Evolutionary conservation across 2,329 filamentous ascomycete species (phyloP).

Genomic region (Aspergillus awamori): DNA sequence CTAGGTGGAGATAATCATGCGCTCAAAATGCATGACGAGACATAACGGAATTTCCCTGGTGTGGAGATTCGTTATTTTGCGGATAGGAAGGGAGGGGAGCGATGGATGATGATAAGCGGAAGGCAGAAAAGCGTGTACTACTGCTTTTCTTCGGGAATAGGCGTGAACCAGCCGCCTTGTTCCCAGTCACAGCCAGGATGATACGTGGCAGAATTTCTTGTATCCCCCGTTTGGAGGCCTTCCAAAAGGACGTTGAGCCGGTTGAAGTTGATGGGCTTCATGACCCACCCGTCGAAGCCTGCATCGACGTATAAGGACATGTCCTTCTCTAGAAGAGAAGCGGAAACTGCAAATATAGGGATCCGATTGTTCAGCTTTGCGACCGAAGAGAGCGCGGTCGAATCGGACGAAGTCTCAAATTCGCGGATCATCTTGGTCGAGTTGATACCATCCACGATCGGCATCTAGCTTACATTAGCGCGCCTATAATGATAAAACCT

Average conservation of each 20-base stretch:
- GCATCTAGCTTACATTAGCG: slow-evolving; percentile 66
- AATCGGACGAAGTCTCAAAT: slow-evolving; percentile 60
- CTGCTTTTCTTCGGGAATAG: background rate
- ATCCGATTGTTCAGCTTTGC: slow-evolving; percentile 66
- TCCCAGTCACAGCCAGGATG: slow-evolving; percentile 72
- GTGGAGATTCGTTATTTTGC: background rate
- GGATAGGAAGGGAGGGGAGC: too few relatives aligned
- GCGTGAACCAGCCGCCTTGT: slow-evolving; percentile 77
- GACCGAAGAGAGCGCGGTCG: slow-evolving; percentile 57
- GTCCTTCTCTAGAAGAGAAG: slow-evolving; percentile 74
- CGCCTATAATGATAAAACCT: background rate
- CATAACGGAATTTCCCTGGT: background rate
- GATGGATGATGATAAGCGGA: background rate
- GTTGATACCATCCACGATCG: slow-evolving; percentile 86
- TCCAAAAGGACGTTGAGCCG: slow-evolving; percentile 69
- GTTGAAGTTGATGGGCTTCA: slow-evolving; percentile 84
- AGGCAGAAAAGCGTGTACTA: background rate
- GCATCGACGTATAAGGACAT: slow-evolving; percentile 70
- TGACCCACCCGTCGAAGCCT: slow-evolving; percentile 88
- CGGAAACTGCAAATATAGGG: slow-evolving; percentile 86
- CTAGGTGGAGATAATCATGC: background rate
- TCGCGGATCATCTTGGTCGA: slow-evolving; percentile 83
- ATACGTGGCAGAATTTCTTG: slow-evolving; percentile 68
- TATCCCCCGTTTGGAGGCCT: slow-evolving; percentile 66
- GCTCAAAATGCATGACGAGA: background rate